Conservation (phyloP, 2,329 filamentous ascomycete genomes). For the Ophiosphaerella herpotricha region DNA sequence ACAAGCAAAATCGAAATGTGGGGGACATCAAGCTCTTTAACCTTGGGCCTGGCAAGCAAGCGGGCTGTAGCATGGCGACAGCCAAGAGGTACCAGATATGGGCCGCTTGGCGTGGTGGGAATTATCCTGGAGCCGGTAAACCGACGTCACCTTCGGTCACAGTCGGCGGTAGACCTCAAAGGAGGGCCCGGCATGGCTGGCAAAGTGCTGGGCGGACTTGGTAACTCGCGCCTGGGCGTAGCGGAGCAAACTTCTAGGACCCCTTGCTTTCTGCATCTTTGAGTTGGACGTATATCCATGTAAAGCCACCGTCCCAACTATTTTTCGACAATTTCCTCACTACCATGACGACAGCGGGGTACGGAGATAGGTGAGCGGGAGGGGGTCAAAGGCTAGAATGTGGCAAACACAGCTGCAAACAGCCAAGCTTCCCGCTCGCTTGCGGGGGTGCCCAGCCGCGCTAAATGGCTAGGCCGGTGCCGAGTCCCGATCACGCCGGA, state of each 20-base stretch:
- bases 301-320: not conserved
- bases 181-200: constrained; percentile 9
- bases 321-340: not conserved
- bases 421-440: constrained; percentile 35
- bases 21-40: constrained; percentile 37
- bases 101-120: constrained; percentile 33
- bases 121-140: constrained; percentile 30
- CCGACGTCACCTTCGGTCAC: constrained; percentile 32
- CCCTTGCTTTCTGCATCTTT: not conserved
- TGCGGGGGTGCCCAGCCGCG: constrained; percentile 15
- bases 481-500: constrained; percentile 12
- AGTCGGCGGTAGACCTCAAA: constrained; percentile 21
- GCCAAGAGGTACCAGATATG: constrained; percentile 36
- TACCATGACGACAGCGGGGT: constrained; percentile 21
- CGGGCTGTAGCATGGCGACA: constrained; percentile 28
- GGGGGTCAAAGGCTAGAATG: constrained; percentile 12
- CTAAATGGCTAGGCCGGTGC: constrained; percentile 15
- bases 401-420: constrained; percentile 17
- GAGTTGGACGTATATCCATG: not conserved
- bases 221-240: constrained; percentile 1
- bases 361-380: constrained; percentile 12
- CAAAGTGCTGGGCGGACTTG: constrained; percentile 8
- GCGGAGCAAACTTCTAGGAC: constrained; percentile 5
- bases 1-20: constrained; percentile 36
- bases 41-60: constrained; percentile 18